phyloP scores from a whole-genome alignment of 2,329 filamentous ascomycete species.

The Microthyrium microscopicum region DNA sequence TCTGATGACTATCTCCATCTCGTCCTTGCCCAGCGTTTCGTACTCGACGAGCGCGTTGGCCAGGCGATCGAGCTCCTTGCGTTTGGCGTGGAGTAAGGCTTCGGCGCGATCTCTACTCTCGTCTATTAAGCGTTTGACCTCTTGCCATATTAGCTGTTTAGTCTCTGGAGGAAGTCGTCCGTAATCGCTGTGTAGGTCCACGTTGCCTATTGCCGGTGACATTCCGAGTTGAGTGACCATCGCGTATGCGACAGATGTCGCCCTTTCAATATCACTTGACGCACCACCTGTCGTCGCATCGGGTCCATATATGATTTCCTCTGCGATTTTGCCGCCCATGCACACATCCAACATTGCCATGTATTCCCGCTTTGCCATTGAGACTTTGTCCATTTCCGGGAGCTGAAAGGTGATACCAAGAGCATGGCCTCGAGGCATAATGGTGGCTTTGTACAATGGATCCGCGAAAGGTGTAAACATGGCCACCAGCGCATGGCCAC shows the following conservation, averaged over 20 bases:
- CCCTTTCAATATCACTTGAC: conserved; percentile 62
- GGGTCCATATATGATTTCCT: conserved; percentile 82
- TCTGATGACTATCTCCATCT: conserved; percentile 78
- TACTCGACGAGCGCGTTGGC: conserved; percentile 86
- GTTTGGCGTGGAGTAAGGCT: conserved; percentile 53
- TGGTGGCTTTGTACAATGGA: conserved; percentile 91
- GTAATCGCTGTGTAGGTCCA: conserved; percentile 74
- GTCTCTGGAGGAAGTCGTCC: conserved; percentile 70
- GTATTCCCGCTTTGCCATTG: conserved; percentile 70
- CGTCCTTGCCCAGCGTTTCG: conserved; percentile 75
- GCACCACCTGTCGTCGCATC: conserved; percentile 85
- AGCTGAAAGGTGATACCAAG: conserved; percentile 78
- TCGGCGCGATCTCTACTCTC: conserved; percentile 62
- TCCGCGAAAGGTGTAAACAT: conserved; percentile 62
- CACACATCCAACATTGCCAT: conserved; percentile 62
- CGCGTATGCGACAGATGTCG: conserved; percentile 65
- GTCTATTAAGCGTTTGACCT: conserved; percentile 72
- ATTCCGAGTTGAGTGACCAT: conserved; percentile 88
- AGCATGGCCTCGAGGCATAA: conserved; percentile 75
- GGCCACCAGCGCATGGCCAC: conserved; percentile 80
- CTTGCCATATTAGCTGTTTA: conserved; percentile 68
- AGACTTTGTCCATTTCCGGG: conserved; percentile 85
- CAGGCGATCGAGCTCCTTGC: conserved; percentile 72
- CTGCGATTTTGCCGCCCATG: conserved; percentile 76
- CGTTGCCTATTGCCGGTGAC: conserved; percentile 72